These are phyloP conservation scores for Entelexis sorbosivorans DNA, from an alignment of 1,139 yeast genomes.

Conservation along the genomic window DNA sequence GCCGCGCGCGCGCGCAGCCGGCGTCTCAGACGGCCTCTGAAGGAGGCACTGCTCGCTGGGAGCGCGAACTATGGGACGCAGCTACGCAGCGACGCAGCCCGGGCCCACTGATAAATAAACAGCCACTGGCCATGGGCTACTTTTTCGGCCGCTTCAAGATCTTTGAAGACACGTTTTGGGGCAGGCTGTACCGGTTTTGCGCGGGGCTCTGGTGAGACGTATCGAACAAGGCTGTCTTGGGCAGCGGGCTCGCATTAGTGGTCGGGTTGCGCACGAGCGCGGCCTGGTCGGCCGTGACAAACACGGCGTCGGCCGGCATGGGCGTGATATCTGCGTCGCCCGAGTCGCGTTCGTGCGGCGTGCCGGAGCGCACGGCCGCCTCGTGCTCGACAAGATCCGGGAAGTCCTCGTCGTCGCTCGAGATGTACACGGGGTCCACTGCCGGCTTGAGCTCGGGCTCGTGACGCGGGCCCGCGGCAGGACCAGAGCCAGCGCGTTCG, in stretches of 20 bases:
- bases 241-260: conserved; percentile 10
- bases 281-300: conserved; percentile 15
- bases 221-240: conserved; percentile 9
- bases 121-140: background rate
- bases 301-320: conserved; percentile 7
- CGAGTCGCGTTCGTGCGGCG: background rate
- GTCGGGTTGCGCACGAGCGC: conserved; percentile 8
- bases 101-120: no score
- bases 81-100: no score
- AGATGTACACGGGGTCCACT: conserved; percentile 1
- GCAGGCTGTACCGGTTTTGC: conserved; percentile 4
- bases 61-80: no score
- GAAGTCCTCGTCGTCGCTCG: conserved; percentile 11
- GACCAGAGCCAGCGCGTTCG: background rate
- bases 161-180: conserved; percentile 10
- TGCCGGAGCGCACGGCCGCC: background rate
- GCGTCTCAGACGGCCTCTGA: no score
- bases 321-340: background rate
- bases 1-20: no score
- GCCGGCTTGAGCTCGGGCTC: background rate
- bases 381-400: background rate
- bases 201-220: conserved; percentile 8
- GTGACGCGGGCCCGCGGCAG: background rate
- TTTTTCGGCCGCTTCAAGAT: conserved; percentile 9
- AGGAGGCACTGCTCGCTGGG: no score